Evolutionary conservation across 331 rosid species (phyloP), one percentile per base, ranked within the genome.

Genomic region (Acacia concinna): DNA sequence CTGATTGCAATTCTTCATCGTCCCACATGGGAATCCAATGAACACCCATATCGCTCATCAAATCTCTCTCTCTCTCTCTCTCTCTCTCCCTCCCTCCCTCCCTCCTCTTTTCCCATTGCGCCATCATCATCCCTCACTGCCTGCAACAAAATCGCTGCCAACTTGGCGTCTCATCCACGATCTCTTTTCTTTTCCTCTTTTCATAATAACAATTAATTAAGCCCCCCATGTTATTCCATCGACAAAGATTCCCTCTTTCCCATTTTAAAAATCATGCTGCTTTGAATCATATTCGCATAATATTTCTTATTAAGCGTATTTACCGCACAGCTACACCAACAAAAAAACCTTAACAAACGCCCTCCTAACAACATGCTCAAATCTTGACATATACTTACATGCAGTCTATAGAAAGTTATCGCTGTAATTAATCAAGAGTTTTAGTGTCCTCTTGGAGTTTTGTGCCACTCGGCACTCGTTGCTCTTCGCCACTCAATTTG

Each of bases 161-260:
- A 43, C 92, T 83, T 86, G 92, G 88, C 81, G 92, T 87, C 83
- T 79, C 94, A 56, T 86, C 88, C 83, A 86, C 88, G 84, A 84
- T 49, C 85, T 43, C 85, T 74, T 32, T 32, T 73, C 78, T 56
- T 10, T 21, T 15, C 47, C 27, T 6, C 73, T 59, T 25, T 12
- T 59, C 34, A 4, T 59, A 27, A 11, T 27, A 12, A 27, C 8
- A 59, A 59, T 59, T 77, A 71, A 76, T 37, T 57, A 79, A 66
- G 51, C 14, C 30, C 41, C 18, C 31, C 23, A 10, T 62, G 79
- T 75, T 80, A 77, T 77, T 83, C 87, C 34, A 81, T 80, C 71
- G 89, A 90, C 96, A 89, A 49, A 87, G 94, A 92, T 92, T 89
- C 96, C 74, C 73, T 54, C 62, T 65, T 81, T 67, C 84, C 64